Evolutionary conservation across 805 yeast species (phyloP).

Genomic region (Cyberlindnera petersonii): DNA sequence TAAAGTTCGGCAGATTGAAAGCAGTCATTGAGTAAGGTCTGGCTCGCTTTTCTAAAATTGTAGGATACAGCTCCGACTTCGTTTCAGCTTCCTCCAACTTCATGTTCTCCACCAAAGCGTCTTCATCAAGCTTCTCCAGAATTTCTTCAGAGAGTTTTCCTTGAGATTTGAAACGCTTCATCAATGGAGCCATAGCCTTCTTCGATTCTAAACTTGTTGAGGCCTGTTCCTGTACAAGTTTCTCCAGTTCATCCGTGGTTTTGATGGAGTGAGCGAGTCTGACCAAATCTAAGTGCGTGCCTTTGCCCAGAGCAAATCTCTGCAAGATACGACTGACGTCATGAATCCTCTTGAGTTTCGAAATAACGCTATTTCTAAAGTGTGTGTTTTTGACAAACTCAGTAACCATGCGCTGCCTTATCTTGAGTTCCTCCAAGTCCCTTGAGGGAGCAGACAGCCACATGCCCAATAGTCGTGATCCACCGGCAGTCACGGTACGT

Average conservation of each 20-base stretch:
- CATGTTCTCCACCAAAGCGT: slow-evolving; percentile 24
- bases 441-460: slow-evolving; percentile 84
- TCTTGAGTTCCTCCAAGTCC: slow-evolving; percentile 48
- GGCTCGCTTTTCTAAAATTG: slow-evolving; percentile 9
- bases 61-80: slow-evolving; percentile 13
- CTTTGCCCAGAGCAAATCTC: slow-evolving; percentile 47
- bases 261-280: slow-evolving; percentile 40
- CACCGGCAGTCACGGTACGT: slow-evolving; percentile 76
- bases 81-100: slow-evolving; percentile 23
- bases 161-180: slow-evolving; percentile 34
- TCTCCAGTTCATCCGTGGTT: slow-evolving; percentile 30
- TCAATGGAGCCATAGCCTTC: slow-evolving; percentile 22
- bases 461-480: slow-evolving; percentile 69
- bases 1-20: slow-evolving; percentile 1
- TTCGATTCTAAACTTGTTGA: slow-evolving; percentile 28
- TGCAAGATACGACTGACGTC: slow-evolving; percentile 62
- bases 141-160: slow-evolving; percentile 40
- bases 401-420: slow-evolving; percentile 51
- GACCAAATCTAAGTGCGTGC: slow-evolving; percentile 42
- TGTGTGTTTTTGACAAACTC: slow-evolving; percentile 34
- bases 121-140: slow-evolving; percentile 38
- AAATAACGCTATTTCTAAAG: slow-evolving; percentile 32
- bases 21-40: background rate
- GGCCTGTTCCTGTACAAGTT: slow-evolving; percentile 19
- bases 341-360: slow-evolving; percentile 41